phyloP scores from a whole-genome alignment of 2,329 filamentous ascomycete species.

The Fusarium pseudograminearum region DNA sequence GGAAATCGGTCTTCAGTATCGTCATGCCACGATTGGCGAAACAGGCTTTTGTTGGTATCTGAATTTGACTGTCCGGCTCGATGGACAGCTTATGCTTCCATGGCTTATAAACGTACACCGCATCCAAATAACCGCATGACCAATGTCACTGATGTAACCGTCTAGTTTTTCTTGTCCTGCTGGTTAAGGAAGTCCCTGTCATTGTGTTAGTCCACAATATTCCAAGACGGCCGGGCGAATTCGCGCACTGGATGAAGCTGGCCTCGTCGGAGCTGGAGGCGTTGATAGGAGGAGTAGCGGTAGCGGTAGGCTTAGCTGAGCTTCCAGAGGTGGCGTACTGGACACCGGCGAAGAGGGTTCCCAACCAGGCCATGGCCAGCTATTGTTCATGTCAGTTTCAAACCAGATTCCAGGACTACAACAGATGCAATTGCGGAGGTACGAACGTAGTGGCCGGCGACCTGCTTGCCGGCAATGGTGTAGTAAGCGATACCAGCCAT shows the following conservation, averaged over 20 bases:
- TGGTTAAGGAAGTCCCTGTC: conserved; percentile 57
- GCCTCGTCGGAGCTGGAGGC: conserved; percentile 71
- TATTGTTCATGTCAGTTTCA: conserved; percentile 50
- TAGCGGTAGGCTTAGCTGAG: conserved; percentile 59
- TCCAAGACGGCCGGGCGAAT: conserved; percentile 36
- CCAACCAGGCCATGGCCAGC: conserved; percentile 70
- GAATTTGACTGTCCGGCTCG: conserved; percentile 43
- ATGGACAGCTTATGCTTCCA: conserved; percentile 43
- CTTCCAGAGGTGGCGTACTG: conserved; percentile 60
- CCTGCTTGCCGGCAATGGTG: conserved; percentile 68
- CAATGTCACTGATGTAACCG: conserved; percentile 30
- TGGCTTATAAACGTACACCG: conserved; percentile 53
- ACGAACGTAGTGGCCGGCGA: conserved; percentile 72
- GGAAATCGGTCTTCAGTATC: conserved; percentile 9
- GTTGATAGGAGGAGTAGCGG: conserved; percentile 69
- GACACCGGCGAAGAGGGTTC: conserved; percentile 62
- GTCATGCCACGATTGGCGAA: conserved; percentile 41
- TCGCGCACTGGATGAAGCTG: conserved; percentile 73
- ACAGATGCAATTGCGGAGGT: conserved; percentile 30
- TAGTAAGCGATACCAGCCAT: conserved; percentile 61
- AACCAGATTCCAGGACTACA: conserved; percentile 7
- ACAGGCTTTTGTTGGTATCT: conserved; percentile 45
- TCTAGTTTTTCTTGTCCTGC: conserved; percentile 58
- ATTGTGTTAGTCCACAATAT: conserved; percentile 43
- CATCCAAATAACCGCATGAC: conserved; percentile 47